Percentiles rank a stretch among this genome's conserved stretches.
Conservation (phyloP, 306 rosid species). For the Vigna trinervia region DNA sequence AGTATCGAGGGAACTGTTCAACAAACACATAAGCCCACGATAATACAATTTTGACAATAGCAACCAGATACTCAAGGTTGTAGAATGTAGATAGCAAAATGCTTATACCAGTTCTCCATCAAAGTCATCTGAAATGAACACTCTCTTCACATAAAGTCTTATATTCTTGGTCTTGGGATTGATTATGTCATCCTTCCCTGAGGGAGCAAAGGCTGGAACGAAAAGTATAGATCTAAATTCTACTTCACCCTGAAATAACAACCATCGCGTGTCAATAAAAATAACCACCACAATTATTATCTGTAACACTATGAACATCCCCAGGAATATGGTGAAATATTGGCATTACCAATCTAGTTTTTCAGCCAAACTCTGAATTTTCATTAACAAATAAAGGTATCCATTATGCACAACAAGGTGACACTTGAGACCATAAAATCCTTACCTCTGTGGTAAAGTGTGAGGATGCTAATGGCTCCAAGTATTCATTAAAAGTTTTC, state of each 20-base stretch:
- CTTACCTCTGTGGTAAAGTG: constrained; percentile 95
- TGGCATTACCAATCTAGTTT: neutral
- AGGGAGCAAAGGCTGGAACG: constrained; percentile 83
- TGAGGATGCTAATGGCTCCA: constrained; percentile 94
- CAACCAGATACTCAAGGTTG: constrained; percentile 15
- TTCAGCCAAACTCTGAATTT: constrained; percentile 1
- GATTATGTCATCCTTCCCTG: constrained; percentile 81
- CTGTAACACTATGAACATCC: constrained; percentile 17
- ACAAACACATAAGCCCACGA: constrained; percentile 39
- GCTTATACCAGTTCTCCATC: constrained; percentile 94
- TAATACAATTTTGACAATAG: constrained; percentile 24
- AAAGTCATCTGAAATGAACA: constrained; percentile 96
- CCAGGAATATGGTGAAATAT: neutral
- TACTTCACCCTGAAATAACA: constrained; percentile 84
- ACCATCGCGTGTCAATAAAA: constrained; percentile 32
- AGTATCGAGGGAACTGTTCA: constrained; percentile 88
- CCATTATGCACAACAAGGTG: constrained; percentile 11
- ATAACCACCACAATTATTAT: constrained; percentile 9
- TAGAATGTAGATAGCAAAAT: neutral
- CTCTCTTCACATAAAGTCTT: constrained; percentile 91
- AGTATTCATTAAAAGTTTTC: constrained; percentile 82
- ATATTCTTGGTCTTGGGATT: constrained; percentile 96
- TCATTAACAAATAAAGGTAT: neutral
- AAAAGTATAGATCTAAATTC: constrained; percentile 93
- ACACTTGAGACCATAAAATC: neutral